These are phyloP conservation scores for Macaranga tanarius DNA, from an alignment of 441 rosid genomes.

Conservation along the genomic window DNA sequence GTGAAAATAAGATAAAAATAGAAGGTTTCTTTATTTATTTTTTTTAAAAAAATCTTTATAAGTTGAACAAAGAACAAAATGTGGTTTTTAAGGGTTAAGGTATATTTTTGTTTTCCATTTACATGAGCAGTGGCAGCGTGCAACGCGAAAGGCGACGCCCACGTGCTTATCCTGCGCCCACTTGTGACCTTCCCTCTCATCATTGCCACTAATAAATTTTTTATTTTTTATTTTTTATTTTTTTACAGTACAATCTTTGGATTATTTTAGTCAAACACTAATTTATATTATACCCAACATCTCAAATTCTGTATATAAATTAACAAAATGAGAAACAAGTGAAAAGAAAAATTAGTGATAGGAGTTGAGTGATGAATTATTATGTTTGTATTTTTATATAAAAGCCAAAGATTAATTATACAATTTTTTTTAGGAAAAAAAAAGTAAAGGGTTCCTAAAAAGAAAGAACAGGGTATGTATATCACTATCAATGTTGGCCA, in stretches of 20 bases:
- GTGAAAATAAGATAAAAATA: not conserved
- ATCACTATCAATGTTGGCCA: conserved; percentile 25
- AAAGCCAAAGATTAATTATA: not conserved
- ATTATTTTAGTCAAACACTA: conserved; percentile 49
- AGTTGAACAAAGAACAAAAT: conserved; percentile 14
- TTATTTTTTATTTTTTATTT: conserved; percentile 1
- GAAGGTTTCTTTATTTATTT: not conserved
- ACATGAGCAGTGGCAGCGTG: conserved; percentile 54
- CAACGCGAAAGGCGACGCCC: conserved; percentile 57
- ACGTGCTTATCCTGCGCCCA: conserved; percentile 76
- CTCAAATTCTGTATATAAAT: too few relatives aligned
- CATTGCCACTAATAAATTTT: conserved; percentile 42
- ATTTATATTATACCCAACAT: conserved; percentile 36
- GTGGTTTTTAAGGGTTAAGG: conserved; percentile 18
- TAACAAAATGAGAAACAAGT: too few relatives aligned
- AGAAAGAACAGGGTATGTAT: conserved; percentile 20
- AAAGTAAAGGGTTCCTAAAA: conserved; percentile 9
- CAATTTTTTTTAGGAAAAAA: not conserved
- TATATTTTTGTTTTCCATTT: conserved; percentile 7
- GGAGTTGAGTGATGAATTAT: not conserved
- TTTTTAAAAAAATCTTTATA: too few relatives aligned
- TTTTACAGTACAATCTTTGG: conserved; percentile 23
- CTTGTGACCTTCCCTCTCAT: conserved; percentile 51
- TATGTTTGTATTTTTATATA: not conserved
- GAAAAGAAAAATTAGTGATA: too few relatives aligned